These are phyloP conservation scores for Shiraia bambusicola DNA, from an alignment of 2,329 filamentous ascomycete genomes.

Conservation along the genomic window DNA sequence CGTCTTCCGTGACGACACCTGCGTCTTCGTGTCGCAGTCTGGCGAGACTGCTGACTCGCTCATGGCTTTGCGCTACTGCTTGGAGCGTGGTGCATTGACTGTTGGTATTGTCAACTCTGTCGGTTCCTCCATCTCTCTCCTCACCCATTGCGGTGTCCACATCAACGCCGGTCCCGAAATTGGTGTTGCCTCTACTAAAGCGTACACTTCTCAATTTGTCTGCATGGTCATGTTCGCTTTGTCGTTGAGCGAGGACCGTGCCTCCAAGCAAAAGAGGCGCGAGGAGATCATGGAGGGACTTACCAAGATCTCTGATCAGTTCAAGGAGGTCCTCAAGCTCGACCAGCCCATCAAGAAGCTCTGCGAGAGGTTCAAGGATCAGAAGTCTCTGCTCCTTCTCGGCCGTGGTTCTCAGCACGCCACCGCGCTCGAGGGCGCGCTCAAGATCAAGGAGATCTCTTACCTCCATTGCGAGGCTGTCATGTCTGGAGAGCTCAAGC, in stretches of 20 bases:
- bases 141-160: slow-evolving; percentile 99
- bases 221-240: slow-evolving; percentile 99
- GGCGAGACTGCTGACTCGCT: slow-evolving; percentile 98
- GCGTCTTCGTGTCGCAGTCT: slow-evolving; percentile 97
- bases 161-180: slow-evolving; percentile 99
- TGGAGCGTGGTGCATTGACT: slow-evolving; percentile 94
- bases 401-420: slow-evolving; percentile 96
- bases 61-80: slow-evolving; percentile 94
- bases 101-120: slow-evolving; percentile 99
- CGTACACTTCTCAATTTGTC: slow-evolving; percentile 98
- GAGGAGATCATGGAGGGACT: slow-evolving; percentile 97
- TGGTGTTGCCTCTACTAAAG: slow-evolving; percentile 98
- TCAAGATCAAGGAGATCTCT: slow-evolving; percentile 99
- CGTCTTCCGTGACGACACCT: slow-evolving; percentile 98
- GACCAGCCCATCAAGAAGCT: slow-evolving; percentile 93
- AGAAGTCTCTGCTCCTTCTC: slow-evolving; percentile 91
- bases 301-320: slow-evolving; percentile 81
- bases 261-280: slow-evolving; percentile 87
- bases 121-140: slow-evolving; percentile 95
- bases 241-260: slow-evolving; percentile 92
- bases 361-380: slow-evolving; percentile 92
- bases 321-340: slow-evolving; percentile 86
- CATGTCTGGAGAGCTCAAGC: slow-evolving; percentile 99
- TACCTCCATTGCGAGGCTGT: slow-evolving; percentile 99
- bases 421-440: slow-evolving; percentile 90